Conservation (phyloP, 352 stramenopile genomes). For the Phytophthora vignae region DNA sequence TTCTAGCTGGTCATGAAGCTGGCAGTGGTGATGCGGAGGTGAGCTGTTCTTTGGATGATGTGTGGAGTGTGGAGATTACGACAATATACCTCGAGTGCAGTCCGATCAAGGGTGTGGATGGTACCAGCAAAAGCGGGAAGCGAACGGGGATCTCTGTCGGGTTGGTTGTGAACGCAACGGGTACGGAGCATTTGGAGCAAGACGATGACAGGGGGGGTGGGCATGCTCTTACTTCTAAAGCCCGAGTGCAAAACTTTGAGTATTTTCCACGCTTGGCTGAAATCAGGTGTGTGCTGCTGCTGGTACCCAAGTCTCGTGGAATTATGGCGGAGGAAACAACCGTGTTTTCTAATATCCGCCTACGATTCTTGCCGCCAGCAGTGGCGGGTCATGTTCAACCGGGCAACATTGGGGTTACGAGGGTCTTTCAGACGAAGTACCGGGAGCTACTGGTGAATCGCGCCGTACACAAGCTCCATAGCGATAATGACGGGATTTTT, state of each 20-base stretch:
- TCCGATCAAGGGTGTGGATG: constrained; percentile 3
- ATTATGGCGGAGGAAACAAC: constrained; percentile 6
- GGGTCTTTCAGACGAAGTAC: constrained; percentile 27
- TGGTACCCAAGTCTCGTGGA: constrained; percentile 14
- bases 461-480: constrained; percentile 9
- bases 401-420: constrained; percentile 16
- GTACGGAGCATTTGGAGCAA: constrained; percentile 14
- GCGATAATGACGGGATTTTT: neutral
- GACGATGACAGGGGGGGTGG: neutral
- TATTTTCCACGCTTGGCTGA: constrained; percentile 20
- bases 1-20: constrained; percentile 16
- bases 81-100: constrained; percentile 19
- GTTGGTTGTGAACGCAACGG: constrained; percentile 22
- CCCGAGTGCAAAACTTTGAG: constrained; percentile 16
- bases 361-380: constrained; percentile 18
- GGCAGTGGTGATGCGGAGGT: neutral
- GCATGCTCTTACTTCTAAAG: constrained; percentile 1
- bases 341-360: constrained; percentile 18
- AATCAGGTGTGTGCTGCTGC: constrained; percentile 21
- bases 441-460: constrained; percentile 21
- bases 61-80: constrained; percentile 32
- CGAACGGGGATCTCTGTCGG: constrained; percentile 19
- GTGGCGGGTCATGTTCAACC: constrained; percentile 16
- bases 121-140: neutral
- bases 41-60: constrained; percentile 21